phyloP scores from a whole-genome alignment of 257 asterid species.

The Penstemon newberryi region DNA sequence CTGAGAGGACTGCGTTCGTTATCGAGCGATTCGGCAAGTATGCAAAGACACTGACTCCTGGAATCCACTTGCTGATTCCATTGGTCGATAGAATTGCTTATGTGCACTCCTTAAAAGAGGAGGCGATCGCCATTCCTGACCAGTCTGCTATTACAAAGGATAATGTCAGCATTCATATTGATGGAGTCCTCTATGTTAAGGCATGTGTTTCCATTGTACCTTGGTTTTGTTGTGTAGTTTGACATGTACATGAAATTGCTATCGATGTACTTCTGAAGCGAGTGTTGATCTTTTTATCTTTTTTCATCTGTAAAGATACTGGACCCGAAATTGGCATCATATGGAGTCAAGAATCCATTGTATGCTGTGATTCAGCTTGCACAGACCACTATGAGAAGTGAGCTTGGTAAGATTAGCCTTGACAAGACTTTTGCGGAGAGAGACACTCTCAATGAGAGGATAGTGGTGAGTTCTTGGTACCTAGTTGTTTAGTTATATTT shows the following conservation, averaged over 20 bases:
- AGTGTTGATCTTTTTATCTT: neutral
- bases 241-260: slow-evolving; percentile 22
- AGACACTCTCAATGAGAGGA: slow-evolving; percentile 79
- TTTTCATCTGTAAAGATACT: slow-evolving; percentile 51
- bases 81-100: slow-evolving; percentile 81
- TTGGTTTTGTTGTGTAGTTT: neutral
- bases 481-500: neutral
- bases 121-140: slow-evolving; percentile 72
- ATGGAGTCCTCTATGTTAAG: slow-evolving; percentile 87
- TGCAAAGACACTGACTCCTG: slow-evolving; percentile 74
- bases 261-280: slow-evolving; percentile 11
- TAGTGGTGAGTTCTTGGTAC: slow-evolving; percentile 61
- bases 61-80: slow-evolving; percentile 77
- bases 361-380: slow-evolving; percentile 89
- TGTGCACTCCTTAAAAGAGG: slow-evolving; percentile 82
- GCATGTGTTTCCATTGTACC: slow-evolving; percentile 26
- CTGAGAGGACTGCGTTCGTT: slow-evolving; percentile 80
- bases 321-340: slow-evolving; percentile 89
- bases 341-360: slow-evolving; percentile 88
- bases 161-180: slow-evolving; percentile 76
- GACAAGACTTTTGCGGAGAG: slow-evolving; percentile 98
- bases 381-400: slow-evolving; percentile 98
- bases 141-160: slow-evolving; percentile 91
- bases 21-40: slow-evolving; percentile 86
- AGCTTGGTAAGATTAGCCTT: slow-evolving; percentile 88